phyloP scores from a whole-genome alignment of 805 yeast genomes.

The Deakozyma indianensis region DNA sequence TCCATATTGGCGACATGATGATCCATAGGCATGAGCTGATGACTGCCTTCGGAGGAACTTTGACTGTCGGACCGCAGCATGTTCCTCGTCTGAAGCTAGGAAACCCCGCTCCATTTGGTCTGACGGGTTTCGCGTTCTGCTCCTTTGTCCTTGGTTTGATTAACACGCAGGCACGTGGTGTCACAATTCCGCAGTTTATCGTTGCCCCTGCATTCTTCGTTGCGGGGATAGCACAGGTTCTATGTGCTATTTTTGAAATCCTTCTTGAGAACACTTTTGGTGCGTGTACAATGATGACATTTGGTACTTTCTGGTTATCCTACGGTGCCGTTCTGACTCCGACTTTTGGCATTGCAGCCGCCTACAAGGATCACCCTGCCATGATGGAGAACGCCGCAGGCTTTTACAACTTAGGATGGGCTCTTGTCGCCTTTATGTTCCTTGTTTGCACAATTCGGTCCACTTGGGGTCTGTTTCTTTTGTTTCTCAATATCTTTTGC shows the following conservation, averaged over 20 bases:
- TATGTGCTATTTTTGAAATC: slow-evolving; percentile 58
- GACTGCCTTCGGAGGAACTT: slow-evolving; percentile 48
- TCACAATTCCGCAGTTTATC: slow-evolving; percentile 35
- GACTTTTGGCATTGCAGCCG: slow-evolving; percentile 34
- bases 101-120: slow-evolving; percentile 52
- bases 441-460: slow-evolving; percentile 44
- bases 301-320: slow-evolving; percentile 53
- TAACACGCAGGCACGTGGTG: slow-evolving; percentile 45
- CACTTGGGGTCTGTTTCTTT: slow-evolving; percentile 45
- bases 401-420: slow-evolving; percentile 48
- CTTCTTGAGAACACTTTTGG: slow-evolving; percentile 53
- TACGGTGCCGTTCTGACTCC: slow-evolving; percentile 42
- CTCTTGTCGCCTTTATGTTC: slow-evolving; percentile 42
- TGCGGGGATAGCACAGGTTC: slow-evolving; percentile 46
- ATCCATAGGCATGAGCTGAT: slow-evolving; percentile 41
- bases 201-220: slow-evolving; percentile 49
- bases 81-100: slow-evolving; percentile 39
- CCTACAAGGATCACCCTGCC: slow-evolving; percentile 21
- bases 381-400: slow-evolving; percentile 36
- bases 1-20: slow-evolving; percentile 26
- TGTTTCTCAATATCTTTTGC: slow-evolving; percentile 37
- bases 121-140: slow-evolving; percentile 45
- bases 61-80: slow-evolving; percentile 28
- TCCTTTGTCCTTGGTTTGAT: slow-evolving; percentile 43
- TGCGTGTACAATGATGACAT: slow-evolving; percentile 30